phyloP scores from a whole-genome alignment of 805 yeast species.

The Hanseniaspora thailandica region DNA sequence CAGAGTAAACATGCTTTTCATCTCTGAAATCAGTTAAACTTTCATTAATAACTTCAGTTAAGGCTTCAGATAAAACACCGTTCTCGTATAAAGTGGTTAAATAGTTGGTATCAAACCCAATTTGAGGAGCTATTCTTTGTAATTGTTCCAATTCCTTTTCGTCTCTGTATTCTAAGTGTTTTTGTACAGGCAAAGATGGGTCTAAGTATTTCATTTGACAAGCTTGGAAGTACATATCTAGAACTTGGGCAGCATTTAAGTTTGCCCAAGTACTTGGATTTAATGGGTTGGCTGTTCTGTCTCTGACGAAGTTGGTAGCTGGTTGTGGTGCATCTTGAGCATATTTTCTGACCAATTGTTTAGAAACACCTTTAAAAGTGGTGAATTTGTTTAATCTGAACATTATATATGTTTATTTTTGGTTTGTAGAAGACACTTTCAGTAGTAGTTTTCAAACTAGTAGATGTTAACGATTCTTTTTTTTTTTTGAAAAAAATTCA shows the following conservation, averaged over 20 bases:
- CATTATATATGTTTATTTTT: background rate
- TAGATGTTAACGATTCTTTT: too few relatives aligned
- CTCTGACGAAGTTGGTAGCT: background rate
- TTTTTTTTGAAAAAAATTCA: background rate
- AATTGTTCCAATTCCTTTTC: conserved; percentile 48
- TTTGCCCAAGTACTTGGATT: conserved; percentile 58
- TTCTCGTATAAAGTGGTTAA: conserved; percentile 32
- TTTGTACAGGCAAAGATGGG: conserved; percentile 3
- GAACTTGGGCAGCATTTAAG: conserved; percentile 46
- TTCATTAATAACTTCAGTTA: conserved; percentile 22
- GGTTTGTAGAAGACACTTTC: too few relatives aligned
- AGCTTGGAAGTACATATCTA: conserved; percentile 40
- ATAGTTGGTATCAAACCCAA: conserved; percentile 31
- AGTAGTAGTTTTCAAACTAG: too few relatives aligned
- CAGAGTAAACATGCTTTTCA: conserved; percentile 32
- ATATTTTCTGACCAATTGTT: background rate
- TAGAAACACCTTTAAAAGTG: background rate
- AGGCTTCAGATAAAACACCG: conserved; percentile 21
- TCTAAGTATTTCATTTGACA: conserved; percentile 14
- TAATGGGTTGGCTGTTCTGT: conserved; percentile 29
- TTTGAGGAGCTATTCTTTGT: conserved; percentile 35
- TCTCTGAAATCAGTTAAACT: conserved; percentile 34
- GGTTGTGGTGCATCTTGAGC: background rate
- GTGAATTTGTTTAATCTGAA: background rate
- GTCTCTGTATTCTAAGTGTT: conserved; percentile 5